phyloP scores from a whole-genome alignment of 2,329 filamentous ascomycete genomes.

The Aspergillus brasiliensis region DNA sequence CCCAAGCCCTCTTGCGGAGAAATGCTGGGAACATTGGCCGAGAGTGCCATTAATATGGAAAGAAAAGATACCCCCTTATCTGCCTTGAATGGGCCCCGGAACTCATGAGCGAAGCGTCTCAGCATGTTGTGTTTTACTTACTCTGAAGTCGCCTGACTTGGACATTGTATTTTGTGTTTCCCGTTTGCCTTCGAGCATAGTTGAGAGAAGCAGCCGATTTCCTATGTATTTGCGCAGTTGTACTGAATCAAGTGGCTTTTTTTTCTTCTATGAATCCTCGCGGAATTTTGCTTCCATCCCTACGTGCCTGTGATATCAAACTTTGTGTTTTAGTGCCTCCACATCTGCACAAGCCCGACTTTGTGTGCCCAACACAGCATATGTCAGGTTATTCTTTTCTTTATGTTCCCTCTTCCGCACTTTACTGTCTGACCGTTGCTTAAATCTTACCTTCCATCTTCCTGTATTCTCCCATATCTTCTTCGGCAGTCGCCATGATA shows the following conservation, averaged over 20 bases:
- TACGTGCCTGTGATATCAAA: not conserved
- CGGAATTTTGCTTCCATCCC: not conserved
- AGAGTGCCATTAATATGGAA: not conserved
- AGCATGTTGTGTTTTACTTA: not conserved
- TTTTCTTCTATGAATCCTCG: not conserved
- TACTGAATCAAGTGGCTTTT: not conserved
- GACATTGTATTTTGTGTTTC: conserved; percentile 7
- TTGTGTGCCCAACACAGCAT: conserved; percentile 1
- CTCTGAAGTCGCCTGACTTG: conserved; percentile 11
- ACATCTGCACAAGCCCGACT: not conserved
- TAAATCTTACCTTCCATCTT: conserved; percentile 5
- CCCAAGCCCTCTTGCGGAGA: not conserved
- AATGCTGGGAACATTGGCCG: not conserved
- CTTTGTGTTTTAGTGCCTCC: not conserved
- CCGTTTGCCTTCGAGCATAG: conserved; percentile 5
- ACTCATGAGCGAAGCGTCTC: conserved; percentile 4
- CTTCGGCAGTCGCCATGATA: not conserved
- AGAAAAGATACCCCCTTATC: not conserved
- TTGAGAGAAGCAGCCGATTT: conserved; percentile 13
- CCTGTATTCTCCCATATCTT: conserved; percentile 5
- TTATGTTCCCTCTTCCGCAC: not conserved
- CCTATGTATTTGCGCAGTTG: not conserved
- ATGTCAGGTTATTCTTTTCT: not conserved
- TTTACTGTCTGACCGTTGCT: not conserved
- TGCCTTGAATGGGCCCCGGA: not conserved